Evolutionary conservation across 2,329 filamentous ascomycete genomes (phyloP).

Genomic region (Herpotrichia juniperi): DNA sequence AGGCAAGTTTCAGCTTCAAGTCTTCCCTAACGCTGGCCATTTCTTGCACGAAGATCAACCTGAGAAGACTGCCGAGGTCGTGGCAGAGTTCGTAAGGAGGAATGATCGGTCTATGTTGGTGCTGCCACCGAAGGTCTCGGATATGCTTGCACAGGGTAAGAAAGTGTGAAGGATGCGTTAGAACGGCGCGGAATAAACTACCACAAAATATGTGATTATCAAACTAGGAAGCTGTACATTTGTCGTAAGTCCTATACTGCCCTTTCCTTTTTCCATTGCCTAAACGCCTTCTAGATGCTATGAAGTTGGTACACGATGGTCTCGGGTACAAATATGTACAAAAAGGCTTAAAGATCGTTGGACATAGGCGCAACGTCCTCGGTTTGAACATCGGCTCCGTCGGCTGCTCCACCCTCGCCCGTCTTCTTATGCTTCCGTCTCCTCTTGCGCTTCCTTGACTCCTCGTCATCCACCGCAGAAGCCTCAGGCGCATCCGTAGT

Average conservation of each 20-base stretch:
- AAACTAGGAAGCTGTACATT: too few relatives aligned
- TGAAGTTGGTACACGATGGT: too few relatives aligned
- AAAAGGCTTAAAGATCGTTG: conserved; percentile 22
- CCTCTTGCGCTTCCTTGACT: conserved; percentile 41
- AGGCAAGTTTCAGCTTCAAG: conserved; percentile 93
- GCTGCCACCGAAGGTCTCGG: conserved; percentile 83
- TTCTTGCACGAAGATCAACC: conserved; percentile 97
- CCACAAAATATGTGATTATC: too few relatives aligned
- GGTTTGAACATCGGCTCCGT: conserved; percentile 14
- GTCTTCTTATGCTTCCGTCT: conserved; percentile 48
- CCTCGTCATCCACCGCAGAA: conserved; percentile 22
- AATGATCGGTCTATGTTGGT: conserved; percentile 88
- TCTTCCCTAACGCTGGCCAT: conserved; percentile 93
- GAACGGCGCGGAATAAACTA: too few relatives aligned
- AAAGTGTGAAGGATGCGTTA: conserved; percentile 48
- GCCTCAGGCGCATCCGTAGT: conserved; percentile 14
- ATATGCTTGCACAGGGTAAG: conserved; percentile 56
- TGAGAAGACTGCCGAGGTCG: conserved; percentile 81
- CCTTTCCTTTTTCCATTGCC: too few relatives aligned
- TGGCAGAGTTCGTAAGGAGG: conserved; percentile 89
- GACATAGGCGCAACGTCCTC: conserved; percentile 24
- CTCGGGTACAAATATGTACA: too few relatives aligned
- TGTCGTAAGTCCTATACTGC: too few relatives aligned
- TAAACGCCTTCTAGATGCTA: too few relatives aligned
- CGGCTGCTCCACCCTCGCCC: conserved; percentile 24